Evolutionary conservation across 345 rosid species (phyloP), one percentile per base, ranked within the genome.

Genomic region (Eutrema heterophyllum): DNA sequence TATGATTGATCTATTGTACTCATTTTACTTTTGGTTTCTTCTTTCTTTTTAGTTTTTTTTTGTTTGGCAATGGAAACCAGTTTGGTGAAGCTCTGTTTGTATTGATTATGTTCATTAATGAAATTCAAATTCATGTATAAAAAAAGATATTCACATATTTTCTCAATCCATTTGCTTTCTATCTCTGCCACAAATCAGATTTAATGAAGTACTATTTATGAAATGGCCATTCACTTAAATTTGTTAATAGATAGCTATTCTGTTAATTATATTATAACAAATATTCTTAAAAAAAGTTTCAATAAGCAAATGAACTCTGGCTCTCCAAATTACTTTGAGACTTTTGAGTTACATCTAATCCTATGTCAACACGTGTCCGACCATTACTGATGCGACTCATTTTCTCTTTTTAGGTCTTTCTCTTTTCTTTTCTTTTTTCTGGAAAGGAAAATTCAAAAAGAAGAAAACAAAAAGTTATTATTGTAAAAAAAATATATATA

Each of bases 321-420:
- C 51, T 7, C 36, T 41, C 55, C 1, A 64, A 16, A 10, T 40
- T 18, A 21, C 24, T 21, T 21, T 21, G 24, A 21, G 24, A 63
- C 16, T 32, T 32, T 21, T 33, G 48, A 43, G 56, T 10, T 9
- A 24, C 21, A 53, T 64, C 70, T 35, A 55, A 26, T 64, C 41
- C 48, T 33, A 29, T 1, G 9, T 1, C 14, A 33, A 73, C 77
- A 73, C 58, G 57, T 64, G 57, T 55, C 64, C 38, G 46, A 46
- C 27, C 12, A 12, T 26, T 14, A 32, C 51, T 50, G 35, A 49
- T 50, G 51, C 24, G 14, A 16, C 52, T 38, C 44, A 29, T 14
- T 71, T 61, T 21, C 9, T 67, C 45, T 33, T 56, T 35, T 65
- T 26, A 52, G 40, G 59, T 64, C 11, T 64, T 72, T 54, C 16